A percentile compares a stretch with the other conserved stretches of the same genome.
Evolutionary conservation across 1,284 basidiomycete species (phyloP).

Genomic region (Bjerkandera adusta): DNA sequence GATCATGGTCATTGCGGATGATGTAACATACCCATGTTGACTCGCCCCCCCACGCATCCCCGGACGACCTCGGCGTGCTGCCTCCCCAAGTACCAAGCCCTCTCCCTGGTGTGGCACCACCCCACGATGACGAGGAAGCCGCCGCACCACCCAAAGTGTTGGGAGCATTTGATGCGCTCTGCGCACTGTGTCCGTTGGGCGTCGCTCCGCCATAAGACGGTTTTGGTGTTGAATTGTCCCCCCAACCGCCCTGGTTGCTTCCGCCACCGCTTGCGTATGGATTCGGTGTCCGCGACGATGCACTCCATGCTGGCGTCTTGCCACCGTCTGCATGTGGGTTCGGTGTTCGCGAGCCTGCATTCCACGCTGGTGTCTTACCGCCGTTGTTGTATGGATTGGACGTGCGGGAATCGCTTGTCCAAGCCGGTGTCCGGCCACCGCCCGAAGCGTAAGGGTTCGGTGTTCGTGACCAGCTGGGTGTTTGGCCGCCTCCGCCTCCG

Average conservation of each 20-base stretch:
- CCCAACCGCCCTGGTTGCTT: slow-evolving; percentile 33
- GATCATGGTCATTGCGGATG: no score
- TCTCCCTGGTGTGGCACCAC: slow-evolving; percentile 31
- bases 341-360: slow-evolving; percentile 49
- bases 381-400: slow-evolving; percentile 43
- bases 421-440: slow-evolving; percentile 33
- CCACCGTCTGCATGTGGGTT: slow-evolving; percentile 58
- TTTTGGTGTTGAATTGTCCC: slow-evolving; percentile 36
- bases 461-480: slow-evolving; percentile 25
- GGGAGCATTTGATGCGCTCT: no score
- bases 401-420: slow-evolving; percentile 21
- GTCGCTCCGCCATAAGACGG: slow-evolving; percentile 28
- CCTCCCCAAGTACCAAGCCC: slow-evolving; percentile 9
- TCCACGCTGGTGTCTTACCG: slow-evolving; percentile 41
- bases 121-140: slow-evolving; percentile 28
- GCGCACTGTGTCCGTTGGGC: slow-evolving; percentile 1
- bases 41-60: slow-evolving; percentile 2
- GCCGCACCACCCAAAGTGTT: slow-evolving; percentile 3
- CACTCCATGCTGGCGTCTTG: slow-evolving; percentile 59
- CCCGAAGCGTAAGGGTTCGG: slow-evolving; percentile 34
- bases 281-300: slow-evolving; percentile 57
- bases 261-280: slow-evolving; percentile 51
- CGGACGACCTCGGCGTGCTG: not conserved
- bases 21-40: slow-evolving; percentile 9
- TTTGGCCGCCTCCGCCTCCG: slow-evolving; percentile 10